Evolutionary conservation across 495 filamentous ascomycete species (phyloP).

Genomic region (Penicillium goetzii): DNA sequence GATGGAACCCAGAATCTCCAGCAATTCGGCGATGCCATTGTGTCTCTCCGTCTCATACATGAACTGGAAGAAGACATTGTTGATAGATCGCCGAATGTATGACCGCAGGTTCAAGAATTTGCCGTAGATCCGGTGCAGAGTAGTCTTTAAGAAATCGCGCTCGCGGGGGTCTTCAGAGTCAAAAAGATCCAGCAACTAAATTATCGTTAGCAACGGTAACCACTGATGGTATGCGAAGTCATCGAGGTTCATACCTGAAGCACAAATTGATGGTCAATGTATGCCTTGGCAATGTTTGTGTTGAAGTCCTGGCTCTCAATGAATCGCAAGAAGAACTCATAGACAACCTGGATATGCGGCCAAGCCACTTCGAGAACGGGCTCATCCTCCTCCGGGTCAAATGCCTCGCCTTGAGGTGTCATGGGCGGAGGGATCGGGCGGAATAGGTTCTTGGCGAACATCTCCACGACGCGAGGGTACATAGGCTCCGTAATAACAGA

Average conservation of each 20-base stretch:
- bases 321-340: slow-evolving; percentile 98
- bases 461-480: slow-evolving; percentile 98
- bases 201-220: background rate
- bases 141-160: slow-evolving; percentile 97
- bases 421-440: slow-evolving; percentile 94
- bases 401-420: slow-evolving; percentile 97
- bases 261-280: slow-evolving; percentile 98
- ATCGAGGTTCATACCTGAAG: slow-evolving; percentile 64
- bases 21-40: slow-evolving; percentile 94
- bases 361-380: slow-evolving; percentile 97
- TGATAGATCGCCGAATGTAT: slow-evolving; percentile 97
- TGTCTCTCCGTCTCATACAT: slow-evolving; percentile 98
- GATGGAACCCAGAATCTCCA: slow-evolving; percentile 97
- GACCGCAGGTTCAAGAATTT: slow-evolving; percentile 98
- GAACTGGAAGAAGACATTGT: slow-evolving; percentile 99
- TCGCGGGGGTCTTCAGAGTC: slow-evolving; percentile 98
- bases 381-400: slow-evolving; percentile 98
- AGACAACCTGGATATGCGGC: slow-evolving; percentile 99
- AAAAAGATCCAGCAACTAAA: slow-evolving; percentile 89
- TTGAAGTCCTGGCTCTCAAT: slow-evolving; percentile 99
- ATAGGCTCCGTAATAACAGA: slow-evolving; percentile 98
- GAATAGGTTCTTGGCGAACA: slow-evolving; percentile 99
- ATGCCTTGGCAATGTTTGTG: slow-evolving; percentile 98
- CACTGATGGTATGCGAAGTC: no score
- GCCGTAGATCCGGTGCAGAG: slow-evolving; percentile 95